These are phyloP conservation scores for Cladobotryum protrusum DNA, from an alignment of 2,329 filamentous ascomycete species.

Conservation along the genomic window DNA sequence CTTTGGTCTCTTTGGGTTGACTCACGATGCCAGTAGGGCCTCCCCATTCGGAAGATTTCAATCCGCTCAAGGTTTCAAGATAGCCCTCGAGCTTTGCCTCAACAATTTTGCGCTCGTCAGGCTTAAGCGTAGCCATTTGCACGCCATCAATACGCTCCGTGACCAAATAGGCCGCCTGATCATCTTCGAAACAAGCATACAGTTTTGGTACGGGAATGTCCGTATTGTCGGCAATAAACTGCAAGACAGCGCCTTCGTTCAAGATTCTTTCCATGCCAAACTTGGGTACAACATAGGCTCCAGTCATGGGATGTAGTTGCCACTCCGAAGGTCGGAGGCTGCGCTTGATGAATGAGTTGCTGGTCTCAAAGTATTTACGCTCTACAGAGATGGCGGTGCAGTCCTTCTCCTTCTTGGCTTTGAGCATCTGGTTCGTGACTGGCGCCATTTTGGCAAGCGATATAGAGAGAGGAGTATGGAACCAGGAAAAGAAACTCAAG, in stretches of 20 bases:
- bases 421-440: slow-evolving; percentile 10
- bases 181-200: slow-evolving; percentile 15
- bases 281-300: slow-evolving; percentile 8
- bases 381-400: slow-evolving; percentile 8
- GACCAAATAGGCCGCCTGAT: slow-evolving; percentile 13
- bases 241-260: slow-evolving; percentile 14
- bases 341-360: slow-evolving; percentile 12
- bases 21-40: slow-evolving; percentile 13
- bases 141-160: slow-evolving; percentile 15
- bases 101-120: slow-evolving; percentile 8
- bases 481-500: too few species aligned
- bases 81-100: slow-evolving; percentile 13
- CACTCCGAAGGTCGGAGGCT: slow-evolving; percentile 13
- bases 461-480: too few species aligned
- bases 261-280: slow-evolving; percentile 14
- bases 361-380: slow-evolving; percentile 11
- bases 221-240: slow-evolving; percentile 14
- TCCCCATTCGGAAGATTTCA: slow-evolving; percentile 15
- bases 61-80: slow-evolving; percentile 4
- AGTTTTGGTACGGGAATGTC: slow-evolving; percentile 16
- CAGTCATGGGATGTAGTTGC: slow-evolving; percentile 8
- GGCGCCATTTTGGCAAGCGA: slow-evolving; percentile 2
- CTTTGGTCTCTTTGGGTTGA: neutral
- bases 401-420: slow-evolving; percentile 7
- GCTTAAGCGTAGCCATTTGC: slow-evolving; percentile 9